phyloP scores from a whole-genome alignment of 2,329 filamentous ascomycete species.

The Xylaria digitata region DNA sequence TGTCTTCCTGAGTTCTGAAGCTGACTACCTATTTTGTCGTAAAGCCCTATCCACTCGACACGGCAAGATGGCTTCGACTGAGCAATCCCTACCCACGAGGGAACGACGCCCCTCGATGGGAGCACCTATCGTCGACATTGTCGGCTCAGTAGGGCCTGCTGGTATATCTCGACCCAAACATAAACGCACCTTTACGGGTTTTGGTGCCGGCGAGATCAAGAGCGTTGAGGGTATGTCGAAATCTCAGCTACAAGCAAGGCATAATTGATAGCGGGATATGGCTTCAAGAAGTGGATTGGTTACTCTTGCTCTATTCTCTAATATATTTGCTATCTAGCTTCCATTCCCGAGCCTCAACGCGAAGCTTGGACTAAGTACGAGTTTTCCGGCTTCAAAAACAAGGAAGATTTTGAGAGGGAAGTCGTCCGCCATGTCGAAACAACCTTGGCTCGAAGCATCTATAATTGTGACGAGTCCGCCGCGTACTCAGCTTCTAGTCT shows the following conservation, averaged over 20 bases:
- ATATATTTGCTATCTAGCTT: constrained; percentile 58
- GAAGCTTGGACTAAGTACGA: constrained; percentile 77
- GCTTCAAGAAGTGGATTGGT: neutral
- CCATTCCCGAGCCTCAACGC: constrained; percentile 88
- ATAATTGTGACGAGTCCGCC: constrained; percentile 96
- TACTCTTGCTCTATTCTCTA: constrained; percentile 15
- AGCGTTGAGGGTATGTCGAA: constrained; percentile 78
- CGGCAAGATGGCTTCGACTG: constrained; percentile 49
- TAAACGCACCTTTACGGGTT: constrained; percentile 95
- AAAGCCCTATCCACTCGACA: neutral
- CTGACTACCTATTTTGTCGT: constrained; percentile 16
- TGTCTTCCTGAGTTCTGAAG: neutral
- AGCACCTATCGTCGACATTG: constrained; percentile 86
- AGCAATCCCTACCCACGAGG: constrained; percentile 62
- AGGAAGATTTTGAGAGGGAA: constrained; percentile 88
- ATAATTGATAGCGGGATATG: constrained; percentile 1
- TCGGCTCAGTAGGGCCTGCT: constrained; percentile 85
- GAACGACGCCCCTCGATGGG: constrained; percentile 83
- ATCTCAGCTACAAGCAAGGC: neutral
- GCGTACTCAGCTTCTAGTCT: constrained; percentile 92
- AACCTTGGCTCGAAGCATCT: constrained; percentile 92
- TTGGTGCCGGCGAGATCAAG: constrained; percentile 92
- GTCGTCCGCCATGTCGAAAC: constrained; percentile 96
- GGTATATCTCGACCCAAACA: constrained; percentile 92
- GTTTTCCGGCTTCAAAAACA: constrained; percentile 76